Conservation (phyloP, 768 basidiomycete genomes). For the Sarcomyxa edulis region DNA sequence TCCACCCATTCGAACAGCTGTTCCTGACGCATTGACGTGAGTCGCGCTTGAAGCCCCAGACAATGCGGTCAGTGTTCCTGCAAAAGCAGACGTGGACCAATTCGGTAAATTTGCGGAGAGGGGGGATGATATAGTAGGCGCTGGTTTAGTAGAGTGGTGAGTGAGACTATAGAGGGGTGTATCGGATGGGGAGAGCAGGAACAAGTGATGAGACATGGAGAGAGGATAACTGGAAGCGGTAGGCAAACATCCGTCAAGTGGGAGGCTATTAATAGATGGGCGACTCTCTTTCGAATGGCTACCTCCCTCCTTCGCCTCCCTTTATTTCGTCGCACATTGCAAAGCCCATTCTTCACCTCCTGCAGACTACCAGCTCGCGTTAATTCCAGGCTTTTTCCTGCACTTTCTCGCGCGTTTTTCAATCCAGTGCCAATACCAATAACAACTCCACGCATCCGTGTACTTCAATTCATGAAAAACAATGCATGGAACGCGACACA, state of each 20-base stretch:
- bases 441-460: no score
- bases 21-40: constrained; percentile 47
- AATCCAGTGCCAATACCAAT: no score
- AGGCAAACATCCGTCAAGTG: no score
- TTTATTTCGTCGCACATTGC: no score
- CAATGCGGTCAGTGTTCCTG: constrained; percentile 81
- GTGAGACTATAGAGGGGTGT: constrained; percentile 82
- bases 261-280: no score
- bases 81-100: constrained; percentile 90
- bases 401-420: no score
- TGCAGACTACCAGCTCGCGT: no score
- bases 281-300: no score
- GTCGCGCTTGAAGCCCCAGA: constrained; percentile 79
- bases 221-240: no score
- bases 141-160: constrained; percentile 76
- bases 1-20: constrained; percentile 63
- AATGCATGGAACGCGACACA: constrained; percentile 6
- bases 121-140: constrained; percentile 52
- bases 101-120: constrained; percentile 80
- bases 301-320: no score
- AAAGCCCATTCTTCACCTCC: no score
- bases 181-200: constrained; percentile 81
- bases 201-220: constrained; percentile 82
- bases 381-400: no score
- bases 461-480: background rate